Evolutionary conservation across 257 asterid species (phyloP).

Genomic region (Galeopsis tetrahit): DNA sequence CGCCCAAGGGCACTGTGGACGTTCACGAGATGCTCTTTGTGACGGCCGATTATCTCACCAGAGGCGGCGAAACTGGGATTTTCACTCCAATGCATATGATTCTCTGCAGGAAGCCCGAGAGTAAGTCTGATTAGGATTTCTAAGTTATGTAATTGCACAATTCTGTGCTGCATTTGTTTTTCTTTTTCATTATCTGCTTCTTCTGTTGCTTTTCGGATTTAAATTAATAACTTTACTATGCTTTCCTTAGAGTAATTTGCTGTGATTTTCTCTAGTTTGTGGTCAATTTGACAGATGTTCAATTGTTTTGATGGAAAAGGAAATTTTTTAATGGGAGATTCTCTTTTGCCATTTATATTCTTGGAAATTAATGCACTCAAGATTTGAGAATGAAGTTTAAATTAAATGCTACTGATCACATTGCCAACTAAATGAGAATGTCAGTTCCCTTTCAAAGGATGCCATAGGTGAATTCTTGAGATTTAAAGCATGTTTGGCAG

Average conservation of each 20-base stretch:
- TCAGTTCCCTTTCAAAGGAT: background rate
- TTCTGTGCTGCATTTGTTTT: slow-evolving; percentile 35
- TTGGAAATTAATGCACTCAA: background rate
- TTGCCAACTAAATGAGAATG: slow-evolving; percentile 29
- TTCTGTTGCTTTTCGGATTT: slow-evolving; percentile 39
- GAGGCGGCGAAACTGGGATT: slow-evolving; percentile 78
- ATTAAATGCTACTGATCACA: slow-evolving; percentile 17
- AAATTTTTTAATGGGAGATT: background rate
- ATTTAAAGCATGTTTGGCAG: background rate
- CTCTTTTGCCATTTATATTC: background rate
- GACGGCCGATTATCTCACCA: slow-evolving; percentile 73
- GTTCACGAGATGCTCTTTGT: slow-evolving; percentile 87
- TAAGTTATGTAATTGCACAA: slow-evolving; percentile 24
- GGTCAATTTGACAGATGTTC: background rate
- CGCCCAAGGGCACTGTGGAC: slow-evolving; percentile 77
- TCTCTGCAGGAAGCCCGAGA: slow-evolving; percentile 80
- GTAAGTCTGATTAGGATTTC: slow-evolving; percentile 34
- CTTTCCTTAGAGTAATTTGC: slow-evolving; percentile 20
- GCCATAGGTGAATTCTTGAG: background rate
- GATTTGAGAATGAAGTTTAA: slow-evolving; percentile 26
- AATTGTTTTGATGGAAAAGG: background rate
- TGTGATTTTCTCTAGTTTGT: slow-evolving; percentile 9
- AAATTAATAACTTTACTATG: slow-evolving; percentile 33
- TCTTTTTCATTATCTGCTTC: slow-evolving; percentile 9
- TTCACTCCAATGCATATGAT: slow-evolving; percentile 88